phyloP scores from a whole-genome alignment of 139 green algal genomes.

The Asterochloris erici region DNA sequence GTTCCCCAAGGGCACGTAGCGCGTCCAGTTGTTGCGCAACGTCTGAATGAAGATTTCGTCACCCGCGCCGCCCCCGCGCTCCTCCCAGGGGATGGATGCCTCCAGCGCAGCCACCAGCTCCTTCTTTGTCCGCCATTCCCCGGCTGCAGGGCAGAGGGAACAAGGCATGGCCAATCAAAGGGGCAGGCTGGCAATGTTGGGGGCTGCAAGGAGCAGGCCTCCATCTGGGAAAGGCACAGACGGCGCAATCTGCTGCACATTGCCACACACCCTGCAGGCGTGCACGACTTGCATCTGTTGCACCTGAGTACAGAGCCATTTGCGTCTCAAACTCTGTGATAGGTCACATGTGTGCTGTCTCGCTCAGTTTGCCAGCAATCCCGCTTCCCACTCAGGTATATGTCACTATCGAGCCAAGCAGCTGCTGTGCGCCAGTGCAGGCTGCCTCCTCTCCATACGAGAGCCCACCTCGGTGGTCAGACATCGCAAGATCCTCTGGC shows the following conservation, averaged over 20 bases:
- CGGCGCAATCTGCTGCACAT: too few species aligned
- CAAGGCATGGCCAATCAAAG: neutral
- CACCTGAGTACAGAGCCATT: neutral
- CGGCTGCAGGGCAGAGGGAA: neutral
- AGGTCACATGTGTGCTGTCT: neutral
- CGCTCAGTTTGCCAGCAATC: too few species aligned
- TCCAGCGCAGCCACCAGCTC: conserved; percentile 5
- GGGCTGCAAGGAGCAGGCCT: neutral
- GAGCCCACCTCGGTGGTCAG: conserved; percentile 3
- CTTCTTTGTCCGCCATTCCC: conserved; percentile 11
- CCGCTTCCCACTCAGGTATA: too few species aligned
- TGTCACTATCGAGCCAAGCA: too few species aligned
- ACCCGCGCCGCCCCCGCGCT: neutral
- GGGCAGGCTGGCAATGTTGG: neutral
- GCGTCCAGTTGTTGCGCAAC: conserved; percentile 19
- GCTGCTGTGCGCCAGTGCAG: too few species aligned
- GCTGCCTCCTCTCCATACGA: too few species aligned
- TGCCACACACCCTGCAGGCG: neutral
- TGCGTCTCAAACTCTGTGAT: too few species aligned
- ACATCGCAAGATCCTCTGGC: conserved; percentile 13
- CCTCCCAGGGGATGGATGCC: conserved; percentile 2
- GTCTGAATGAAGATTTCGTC: neutral
- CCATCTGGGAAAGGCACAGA: neutral
- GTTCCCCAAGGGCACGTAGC: conserved; percentile 16
- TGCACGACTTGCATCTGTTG: neutral